These are phyloP conservation scores for Pseudocercospora fuligena DNA, from an alignment of 2,329 filamentous ascomycete species.

Conservation along the genomic window DNA sequence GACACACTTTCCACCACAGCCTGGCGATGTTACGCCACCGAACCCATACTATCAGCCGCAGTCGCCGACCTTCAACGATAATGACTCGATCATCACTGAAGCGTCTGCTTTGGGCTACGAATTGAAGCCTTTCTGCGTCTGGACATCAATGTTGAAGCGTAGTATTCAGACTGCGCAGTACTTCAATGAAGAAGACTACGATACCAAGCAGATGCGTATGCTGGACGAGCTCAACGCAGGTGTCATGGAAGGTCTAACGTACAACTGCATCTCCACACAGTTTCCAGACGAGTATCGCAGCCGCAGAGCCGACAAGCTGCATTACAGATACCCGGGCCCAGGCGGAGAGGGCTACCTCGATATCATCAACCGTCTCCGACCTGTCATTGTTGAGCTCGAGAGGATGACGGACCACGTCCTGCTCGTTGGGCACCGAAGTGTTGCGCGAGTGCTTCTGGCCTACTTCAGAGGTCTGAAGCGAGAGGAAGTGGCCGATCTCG, in stretches of 20 bases:
- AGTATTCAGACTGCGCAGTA: conserved; percentile 85
- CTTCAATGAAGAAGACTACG: conserved; percentile 95
- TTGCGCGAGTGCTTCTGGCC: conserved; percentile 88
- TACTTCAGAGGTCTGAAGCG: conserved; percentile 94
- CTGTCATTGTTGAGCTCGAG: conserved; percentile 96
- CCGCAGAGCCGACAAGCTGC: conserved; percentile 83
- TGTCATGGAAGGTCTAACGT: conserved; percentile 92
- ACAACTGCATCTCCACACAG: conserved; percentile 81
- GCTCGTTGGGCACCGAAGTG: conserved; percentile 88
- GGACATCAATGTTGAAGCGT: conserved; percentile 95
- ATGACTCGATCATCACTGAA: conserved; percentile 24
- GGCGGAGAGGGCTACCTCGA: conserved; percentile 96
- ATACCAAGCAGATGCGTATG: conserved; percentile 74
- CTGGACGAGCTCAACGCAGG: conserved; percentile 95
- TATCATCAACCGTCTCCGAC: conserved; percentile 90
- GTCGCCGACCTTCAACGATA: conserved; percentile 23
- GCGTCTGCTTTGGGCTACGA: conserved; percentile 51
- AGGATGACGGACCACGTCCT: conserved; percentile 95
- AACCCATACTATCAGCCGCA: conserved; percentile 78
- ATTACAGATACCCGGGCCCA: conserved; percentile 94
- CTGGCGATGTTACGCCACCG: conserved; percentile 90
- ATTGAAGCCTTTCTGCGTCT: conserved; percentile 89
- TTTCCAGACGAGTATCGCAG: conserved; percentile 81
- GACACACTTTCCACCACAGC: conserved; percentile 83
- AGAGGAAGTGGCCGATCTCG: conserved; percentile 90